phyloP scores from a whole-genome alignment of 169 alveolate genomes.

The Perkinsus marinus region DNA sequence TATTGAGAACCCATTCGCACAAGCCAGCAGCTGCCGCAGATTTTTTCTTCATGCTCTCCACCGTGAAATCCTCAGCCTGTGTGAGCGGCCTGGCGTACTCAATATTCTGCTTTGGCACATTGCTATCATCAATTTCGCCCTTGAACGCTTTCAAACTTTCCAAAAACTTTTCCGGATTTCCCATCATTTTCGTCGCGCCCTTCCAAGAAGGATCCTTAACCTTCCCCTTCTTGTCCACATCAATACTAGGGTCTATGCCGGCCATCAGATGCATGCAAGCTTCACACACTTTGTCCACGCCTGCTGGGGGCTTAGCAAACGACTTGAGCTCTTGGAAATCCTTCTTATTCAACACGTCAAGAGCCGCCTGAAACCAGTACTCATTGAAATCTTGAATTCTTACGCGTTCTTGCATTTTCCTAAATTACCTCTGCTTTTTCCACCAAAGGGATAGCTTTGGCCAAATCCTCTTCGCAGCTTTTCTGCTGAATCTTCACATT shows the following conservation, averaged over 20 bases:
- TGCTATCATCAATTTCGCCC: constrained; percentile 63
- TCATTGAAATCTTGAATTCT: constrained; percentile 21
- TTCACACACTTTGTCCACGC: constrained; percentile 74
- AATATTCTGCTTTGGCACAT: constrained; percentile 75
- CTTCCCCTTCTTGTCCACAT: constrained; percentile 76
- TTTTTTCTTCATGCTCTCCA: constrained; percentile 71
- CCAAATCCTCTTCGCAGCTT: constrained; percentile 71
- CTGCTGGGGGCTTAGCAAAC: constrained; percentile 84
- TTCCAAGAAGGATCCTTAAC: constrained; percentile 80
- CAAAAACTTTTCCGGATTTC: constrained; percentile 77
- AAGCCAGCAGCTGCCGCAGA: constrained; percentile 82
- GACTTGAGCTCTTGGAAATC: constrained; percentile 81
- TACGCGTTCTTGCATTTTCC: not conserved
- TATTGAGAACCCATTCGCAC: constrained; percentile 63
- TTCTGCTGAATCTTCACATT: constrained; percentile 66
- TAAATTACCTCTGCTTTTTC: constrained; percentile 54
- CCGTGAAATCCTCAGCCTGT: constrained; percentile 62
- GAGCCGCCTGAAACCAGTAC: constrained; percentile 56
- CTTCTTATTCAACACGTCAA: constrained; percentile 73
- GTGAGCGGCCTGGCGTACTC: constrained; percentile 50
- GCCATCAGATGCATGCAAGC: constrained; percentile 82
- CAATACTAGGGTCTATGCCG: constrained; percentile 62
- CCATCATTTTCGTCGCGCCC: constrained; percentile 83
- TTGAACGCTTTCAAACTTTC: constrained; percentile 68
- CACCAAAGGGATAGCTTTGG: constrained; percentile 80